Evolutionary conservation across 148 eudicot genomes (phyloP).

Genomic region (Chenopodium quinoa): DNA sequence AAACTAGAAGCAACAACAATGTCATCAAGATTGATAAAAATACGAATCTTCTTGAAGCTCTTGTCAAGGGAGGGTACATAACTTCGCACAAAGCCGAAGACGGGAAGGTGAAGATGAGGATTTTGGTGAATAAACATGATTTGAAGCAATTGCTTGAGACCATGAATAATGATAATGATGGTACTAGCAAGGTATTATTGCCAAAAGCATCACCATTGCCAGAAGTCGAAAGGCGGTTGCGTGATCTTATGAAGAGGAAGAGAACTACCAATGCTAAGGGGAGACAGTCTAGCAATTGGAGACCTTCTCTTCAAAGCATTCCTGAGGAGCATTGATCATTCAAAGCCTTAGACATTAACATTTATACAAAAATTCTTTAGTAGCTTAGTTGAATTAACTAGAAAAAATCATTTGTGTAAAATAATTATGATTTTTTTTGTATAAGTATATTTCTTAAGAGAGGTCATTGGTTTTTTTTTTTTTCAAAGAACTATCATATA

Average conservation of each 20-base stretch:
- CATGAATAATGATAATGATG: slow-evolving; percentile 14
- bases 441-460: too few species aligned
- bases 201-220: not conserved
- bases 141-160: slow-evolving; percentile 46
- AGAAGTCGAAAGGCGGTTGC: slow-evolving; percentile 32
- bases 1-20: slow-evolving; percentile 2
- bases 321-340: slow-evolving; percentile 39
- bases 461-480: too few species aligned
- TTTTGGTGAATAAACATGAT: slow-evolving; percentile 49
- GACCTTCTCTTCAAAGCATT: slow-evolving; percentile 63
- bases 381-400: not conserved
- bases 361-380: not conserved
- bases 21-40: not conserved
- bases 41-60: slow-evolving; percentile 33
- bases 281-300: slow-evolving; percentile 39
- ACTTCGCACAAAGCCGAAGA: slow-evolving; percentile 32
- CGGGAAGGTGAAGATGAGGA: slow-evolving; percentile 48
- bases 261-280: slow-evolving; percentile 23
- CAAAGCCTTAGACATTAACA: not conserved
- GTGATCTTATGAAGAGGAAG: slow-evolving; percentile 40
- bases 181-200: too few species aligned
- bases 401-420: not conserved
- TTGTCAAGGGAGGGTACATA: slow-evolving; percentile 31
- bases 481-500: too few species aligned
- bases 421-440: too few species aligned